These are phyloP conservation scores for Chaetomium sp. DNA, from an alignment of 2,329 filamentous ascomycete species.

Conservation along the genomic window DNA sequence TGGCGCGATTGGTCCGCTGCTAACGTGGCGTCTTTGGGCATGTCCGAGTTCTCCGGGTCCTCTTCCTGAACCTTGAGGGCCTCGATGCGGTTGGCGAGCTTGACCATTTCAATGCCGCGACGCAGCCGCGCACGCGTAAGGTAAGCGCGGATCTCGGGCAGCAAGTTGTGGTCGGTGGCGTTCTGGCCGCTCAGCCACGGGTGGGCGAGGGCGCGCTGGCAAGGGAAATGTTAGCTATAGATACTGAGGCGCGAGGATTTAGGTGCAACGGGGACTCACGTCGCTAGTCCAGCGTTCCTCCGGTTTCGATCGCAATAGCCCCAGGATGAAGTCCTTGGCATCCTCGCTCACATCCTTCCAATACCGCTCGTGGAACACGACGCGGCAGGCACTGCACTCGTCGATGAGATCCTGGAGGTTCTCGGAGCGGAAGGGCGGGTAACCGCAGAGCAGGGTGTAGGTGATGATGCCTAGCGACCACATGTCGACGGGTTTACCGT, in stretches of 20 bases:
- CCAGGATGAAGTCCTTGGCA: conserved; percentile 90
- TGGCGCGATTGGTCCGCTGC: conserved; percentile 51
- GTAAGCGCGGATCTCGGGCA: conserved; percentile 95
- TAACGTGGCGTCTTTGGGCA: conserved; percentile 64
- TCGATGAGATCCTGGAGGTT: conserved; percentile 91
- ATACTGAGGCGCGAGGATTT: not conserved
- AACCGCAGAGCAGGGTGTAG: conserved; percentile 95
- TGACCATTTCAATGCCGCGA: conserved; percentile 93
- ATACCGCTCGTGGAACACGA: conserved; percentile 96
- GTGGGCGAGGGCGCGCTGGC: conserved; percentile 74
- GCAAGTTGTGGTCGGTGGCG: conserved; percentile 92
- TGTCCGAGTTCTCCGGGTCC: conserved; percentile 72
- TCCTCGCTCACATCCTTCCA: conserved; percentile 97
- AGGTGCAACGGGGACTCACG: conserved; percentile 50
- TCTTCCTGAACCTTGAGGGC: conserved; percentile 92
- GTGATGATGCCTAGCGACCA: conserved; percentile 99
- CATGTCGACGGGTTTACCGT: conserved; percentile 98
- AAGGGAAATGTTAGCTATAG: conserved; percentile 28
- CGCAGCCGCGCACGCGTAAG: conserved; percentile 88
- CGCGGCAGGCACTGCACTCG: conserved; percentile 80
- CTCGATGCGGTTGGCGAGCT: conserved; percentile 93
- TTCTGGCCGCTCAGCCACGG: conserved; percentile 89
- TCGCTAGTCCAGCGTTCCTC: conserved; percentile 75
- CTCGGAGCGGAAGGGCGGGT: conserved; percentile 96
- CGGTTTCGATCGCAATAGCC: conserved; percentile 77